Conservation (phyloP, 208 protist species). For the Acanthamoeba pearcei region DNA sequence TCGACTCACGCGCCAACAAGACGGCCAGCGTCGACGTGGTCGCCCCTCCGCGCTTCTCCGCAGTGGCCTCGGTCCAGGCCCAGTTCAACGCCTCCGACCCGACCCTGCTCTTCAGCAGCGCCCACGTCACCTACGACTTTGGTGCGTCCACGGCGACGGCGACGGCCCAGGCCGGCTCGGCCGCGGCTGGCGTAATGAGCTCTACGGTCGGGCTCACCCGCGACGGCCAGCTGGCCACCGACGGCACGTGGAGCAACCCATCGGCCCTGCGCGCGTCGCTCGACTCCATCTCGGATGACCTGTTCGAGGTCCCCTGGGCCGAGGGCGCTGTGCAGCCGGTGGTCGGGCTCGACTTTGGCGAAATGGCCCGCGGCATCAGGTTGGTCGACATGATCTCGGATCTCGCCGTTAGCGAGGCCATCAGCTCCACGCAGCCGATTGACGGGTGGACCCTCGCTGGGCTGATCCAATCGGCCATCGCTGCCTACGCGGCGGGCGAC, state of each 20-base stretch:
- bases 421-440: background rate
- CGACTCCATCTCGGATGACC: background rate
- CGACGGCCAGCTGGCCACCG: background rate
- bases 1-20: background rate
- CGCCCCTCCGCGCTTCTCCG: background rate
- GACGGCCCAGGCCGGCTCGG: background rate
- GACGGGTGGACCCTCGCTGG: background rate
- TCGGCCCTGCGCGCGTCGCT: background rate
- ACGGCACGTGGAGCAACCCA: background rate
- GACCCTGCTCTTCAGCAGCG: background rate
- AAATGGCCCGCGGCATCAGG: background rate
- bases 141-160: background rate
- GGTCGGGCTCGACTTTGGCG: background rate
- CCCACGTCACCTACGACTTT: constrained; percentile 17
- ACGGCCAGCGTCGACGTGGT: background rate
- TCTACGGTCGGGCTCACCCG: background rate
- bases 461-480: background rate
- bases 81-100: background rate
- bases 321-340: background rate
- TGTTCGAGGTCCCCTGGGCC: background rate
- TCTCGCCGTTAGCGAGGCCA: background rate
- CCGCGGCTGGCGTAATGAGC: background rate
- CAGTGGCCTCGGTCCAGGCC: background rate
- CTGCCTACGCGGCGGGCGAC: background rate
- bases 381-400: background rate